Evolutionary conservation across 1,284 basidiomycete species (phyloP), one percentile per base, ranked within the genome.

Genomic region (Ustilago sp.): DNA sequence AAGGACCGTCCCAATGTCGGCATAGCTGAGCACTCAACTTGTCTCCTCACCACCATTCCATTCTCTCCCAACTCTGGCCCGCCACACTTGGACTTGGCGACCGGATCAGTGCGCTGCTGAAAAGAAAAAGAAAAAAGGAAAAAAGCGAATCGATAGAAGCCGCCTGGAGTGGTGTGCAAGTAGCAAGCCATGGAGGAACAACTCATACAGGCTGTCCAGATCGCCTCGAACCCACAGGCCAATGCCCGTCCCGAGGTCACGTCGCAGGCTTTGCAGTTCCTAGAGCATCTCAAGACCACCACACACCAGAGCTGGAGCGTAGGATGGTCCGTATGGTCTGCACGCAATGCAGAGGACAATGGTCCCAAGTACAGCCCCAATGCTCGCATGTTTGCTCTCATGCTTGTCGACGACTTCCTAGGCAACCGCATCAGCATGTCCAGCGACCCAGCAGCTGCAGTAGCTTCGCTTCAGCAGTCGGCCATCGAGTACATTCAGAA

Each of bases 401-500:
- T 93, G 70, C 90, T 96, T 64, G 87, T 96, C 66, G 93, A 94
- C 74, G 93, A 94, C 63, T 94, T 93, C 83, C 89, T 95, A 69
- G 93, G 93, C 80, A 92, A 91, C 86, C 90, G 91, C 39, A 74
- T 81, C 59, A 60, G 63, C 59, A 41, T 60, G 56, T 65, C 70
- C 5, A 63, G 60, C 45, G 75, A 84, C 19, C 76, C 84, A 4
- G 72, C 68, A 4, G 71, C 66, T 12, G 82, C 84, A 8, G 76
- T 86, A 8, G 73, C 76, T 3, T 81, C 77, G 3, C 72, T 86
- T n/a, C 83, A 84, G 53, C 78, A 85, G 55, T 77, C 78, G 8
- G 77, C 80, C 8, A 66, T 86, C 55, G 61, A 71, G 32, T 83
- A 84, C 64, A 65, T 86, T 23, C 79, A 82, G 43, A 68, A 65